Evolutionary conservation across 306 rosid genomes (phyloP), one percentile per base, ranked within the genome.

Genomic region (Acmispon strigosus): DNA sequence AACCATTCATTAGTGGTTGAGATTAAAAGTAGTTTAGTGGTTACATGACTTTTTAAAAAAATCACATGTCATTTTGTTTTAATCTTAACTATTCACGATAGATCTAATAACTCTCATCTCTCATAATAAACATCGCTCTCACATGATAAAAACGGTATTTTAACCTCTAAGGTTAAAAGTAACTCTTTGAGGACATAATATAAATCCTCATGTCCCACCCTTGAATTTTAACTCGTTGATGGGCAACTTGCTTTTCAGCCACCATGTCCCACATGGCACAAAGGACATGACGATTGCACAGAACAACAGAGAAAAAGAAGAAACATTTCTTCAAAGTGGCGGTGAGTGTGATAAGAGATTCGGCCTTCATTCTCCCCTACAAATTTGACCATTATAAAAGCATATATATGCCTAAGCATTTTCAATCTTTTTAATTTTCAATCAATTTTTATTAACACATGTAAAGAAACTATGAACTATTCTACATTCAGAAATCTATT

Each of bases 191-290:
- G 37, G 37, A 32, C 37, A 32, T 32, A 1, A 32, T 32, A 32
- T 32, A 32, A 6, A 32, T 32, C 37, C 9, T 39, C 43, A 39
- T 70, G 76, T 41, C 82, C 78, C 68, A 66, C 74, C 32, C 44
- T 37, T 15, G 41, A 53, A 58, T 75, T 70, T 69, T 66, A 52
- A 79, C 72, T 67, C 69, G 18, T 63, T 56, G 66, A 75, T 72
- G 47, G 69, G 50, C 44, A 62, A 56, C 36, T 13, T 71, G 80
- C 79, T 72, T 74, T 74, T 76, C 67, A 45, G 51, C 72, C 53
- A 44, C 77, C 48, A 37, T 78, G 81, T 66, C 88, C 85, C 81
- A 81, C 88, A 29, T 44, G 54, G 37, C 8, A 75, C 69, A 50
- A 73, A 37, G 68, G 76, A 80, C 80, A 43, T 45, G 76, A 77